A percentile compares a stretch with the other conserved stretches of the same genome.
Evolutionary conservation across 768 basidiomycete genomes (phyloP).

Genomic region (Fomitopsis serialis): DNA sequence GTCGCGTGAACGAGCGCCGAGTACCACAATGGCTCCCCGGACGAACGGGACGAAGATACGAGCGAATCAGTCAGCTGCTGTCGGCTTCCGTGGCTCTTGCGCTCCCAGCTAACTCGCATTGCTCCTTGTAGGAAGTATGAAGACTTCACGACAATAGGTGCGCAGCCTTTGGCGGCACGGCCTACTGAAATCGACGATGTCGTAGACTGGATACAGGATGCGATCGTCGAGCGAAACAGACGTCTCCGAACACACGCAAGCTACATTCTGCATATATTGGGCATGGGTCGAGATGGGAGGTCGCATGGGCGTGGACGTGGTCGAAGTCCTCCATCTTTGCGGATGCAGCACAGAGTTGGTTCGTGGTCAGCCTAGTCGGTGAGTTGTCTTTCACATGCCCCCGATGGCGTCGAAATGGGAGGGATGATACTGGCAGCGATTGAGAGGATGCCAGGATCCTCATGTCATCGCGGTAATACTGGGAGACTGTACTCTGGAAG

Average conservation of each 20-base stretch:
- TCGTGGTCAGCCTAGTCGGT: constrained; percentile 89
- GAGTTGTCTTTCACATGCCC: neutral
- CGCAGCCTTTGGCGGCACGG: constrained; percentile 28
- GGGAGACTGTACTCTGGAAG: no score
- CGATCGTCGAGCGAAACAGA: constrained; percentile 80
- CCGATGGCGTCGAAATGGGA: no score
- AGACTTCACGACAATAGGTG: constrained; percentile 93
- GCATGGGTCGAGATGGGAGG: constrained; percentile 44
- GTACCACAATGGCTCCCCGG: constrained; percentile 2
- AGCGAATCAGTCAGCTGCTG: constrained; percentile 16
- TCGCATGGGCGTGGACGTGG: constrained; percentile 57
- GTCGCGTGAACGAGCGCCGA: constrained; percentile 11
- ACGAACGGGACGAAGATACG: constrained; percentile 14
- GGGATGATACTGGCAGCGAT: no score
- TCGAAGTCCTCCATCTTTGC: constrained; percentile 51
- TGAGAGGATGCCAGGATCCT: no score
- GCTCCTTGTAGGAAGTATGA: constrained; percentile 71
- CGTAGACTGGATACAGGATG: constrained; percentile 96
- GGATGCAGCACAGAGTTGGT: constrained; percentile 83
- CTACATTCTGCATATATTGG: constrained; percentile 38
- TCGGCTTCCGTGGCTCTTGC: neutral
- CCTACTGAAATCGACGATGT: constrained; percentile 4
- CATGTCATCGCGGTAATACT: no score
- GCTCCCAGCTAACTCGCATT: neutral
- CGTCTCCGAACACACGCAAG: constrained; percentile 58